These are phyloP conservation scores for Litsea cubeba DNA, from an alignment of 164 flowering plant species.

Conservation along the genomic window DNA sequence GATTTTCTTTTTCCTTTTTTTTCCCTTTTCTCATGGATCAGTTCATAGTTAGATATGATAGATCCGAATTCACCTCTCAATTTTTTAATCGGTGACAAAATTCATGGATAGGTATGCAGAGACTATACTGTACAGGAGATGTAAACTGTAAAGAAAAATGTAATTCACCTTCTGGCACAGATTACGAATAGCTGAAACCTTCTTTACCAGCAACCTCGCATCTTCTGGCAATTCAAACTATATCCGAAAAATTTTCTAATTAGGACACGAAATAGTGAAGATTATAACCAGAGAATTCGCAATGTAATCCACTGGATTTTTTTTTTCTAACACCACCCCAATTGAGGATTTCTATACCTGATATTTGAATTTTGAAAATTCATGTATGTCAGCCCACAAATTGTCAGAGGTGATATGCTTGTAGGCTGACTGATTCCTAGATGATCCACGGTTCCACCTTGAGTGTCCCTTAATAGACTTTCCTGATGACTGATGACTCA, in stretches of 20 bases:
- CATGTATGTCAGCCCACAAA: slow-evolving; percentile 82
- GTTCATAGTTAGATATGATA: too few species aligned
- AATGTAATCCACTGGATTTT: not conserved
- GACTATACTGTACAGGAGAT: too few species aligned
- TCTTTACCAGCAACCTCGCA: slow-evolving; percentile 59
- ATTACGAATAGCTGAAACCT: slow-evolving; percentile 79
- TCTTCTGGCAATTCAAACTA: slow-evolving; percentile 86
- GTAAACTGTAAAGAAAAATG: not conserved
- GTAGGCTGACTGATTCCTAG: slow-evolving; percentile 43
- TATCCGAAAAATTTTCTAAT: slow-evolving; percentile 12
- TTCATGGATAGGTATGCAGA: too few species aligned
- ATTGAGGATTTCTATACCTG: slow-evolving; percentile 46
- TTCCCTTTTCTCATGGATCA: too few species aligned
- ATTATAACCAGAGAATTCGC: not conserved
- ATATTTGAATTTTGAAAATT: slow-evolving; percentile 80
- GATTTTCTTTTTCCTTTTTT: too few species aligned
- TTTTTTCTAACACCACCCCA: not conserved
- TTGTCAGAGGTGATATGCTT: slow-evolving; percentile 49
- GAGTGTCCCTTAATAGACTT: slow-evolving; percentile 46
- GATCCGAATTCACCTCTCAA: too few species aligned
- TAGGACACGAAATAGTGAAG: not conserved
- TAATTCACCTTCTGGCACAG: slow-evolving; percentile 81
- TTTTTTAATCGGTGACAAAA: too few species aligned
- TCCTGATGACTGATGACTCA: slow-evolving; percentile 40
- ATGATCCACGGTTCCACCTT: slow-evolving; percentile 41